These are phyloP conservation scores for Chimonanthus salicifolius DNA, from an alignment of 164 flowering plant species.

Conservation along the genomic window DNA sequence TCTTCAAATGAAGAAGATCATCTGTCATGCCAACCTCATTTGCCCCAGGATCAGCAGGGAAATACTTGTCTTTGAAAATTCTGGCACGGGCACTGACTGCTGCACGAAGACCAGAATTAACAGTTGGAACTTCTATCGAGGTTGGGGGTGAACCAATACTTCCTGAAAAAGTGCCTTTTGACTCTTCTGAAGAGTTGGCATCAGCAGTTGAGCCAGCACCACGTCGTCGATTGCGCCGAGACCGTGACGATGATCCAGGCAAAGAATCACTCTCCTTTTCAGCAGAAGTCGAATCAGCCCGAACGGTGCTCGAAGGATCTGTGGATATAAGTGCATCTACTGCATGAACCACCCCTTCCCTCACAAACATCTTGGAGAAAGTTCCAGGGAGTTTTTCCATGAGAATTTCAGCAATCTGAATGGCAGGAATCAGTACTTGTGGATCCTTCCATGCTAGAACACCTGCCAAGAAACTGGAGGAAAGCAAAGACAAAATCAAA, in stretches of 20 bases:
- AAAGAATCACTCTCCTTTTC: constrained; percentile 72
- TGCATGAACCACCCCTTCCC: constrained; percentile 99
- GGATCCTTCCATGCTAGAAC: constrained; percentile 98
- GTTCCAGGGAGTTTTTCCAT: constrained; percentile 97
- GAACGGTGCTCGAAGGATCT: constrained; percentile 25
- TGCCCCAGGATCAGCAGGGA: constrained; percentile 63
- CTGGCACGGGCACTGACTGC: constrained; percentile 74
- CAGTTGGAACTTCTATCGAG: constrained; percentile 54
- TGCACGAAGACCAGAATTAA: constrained; percentile 59
- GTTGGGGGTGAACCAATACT: constrained; percentile 58
- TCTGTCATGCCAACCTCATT: constrained; percentile 71
- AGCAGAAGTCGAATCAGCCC: constrained; percentile 37
- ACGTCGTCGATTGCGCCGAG: constrained; percentile 81
- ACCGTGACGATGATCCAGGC: constrained; percentile 63
- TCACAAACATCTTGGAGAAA: constrained; percentile 88
- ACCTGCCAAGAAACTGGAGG: constrained; percentile 85
- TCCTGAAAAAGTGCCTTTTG: constrained; percentile 42
- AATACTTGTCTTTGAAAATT: constrained; percentile 82
- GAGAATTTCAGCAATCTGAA: constrained; percentile 89
- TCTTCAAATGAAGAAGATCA: constrained; percentile 77
- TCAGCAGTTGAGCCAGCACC: constrained; percentile 54
- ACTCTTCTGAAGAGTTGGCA: constrained; percentile 54
- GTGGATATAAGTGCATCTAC: constrained; percentile 61
- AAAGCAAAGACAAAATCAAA: neutral
- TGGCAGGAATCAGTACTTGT: constrained; percentile 85